Evolutionary conservation across 2,329 filamentous ascomycete species (phyloP), one percentile per base, ranked within the genome.

Genomic region (Cladosporium sp.): DNA sequence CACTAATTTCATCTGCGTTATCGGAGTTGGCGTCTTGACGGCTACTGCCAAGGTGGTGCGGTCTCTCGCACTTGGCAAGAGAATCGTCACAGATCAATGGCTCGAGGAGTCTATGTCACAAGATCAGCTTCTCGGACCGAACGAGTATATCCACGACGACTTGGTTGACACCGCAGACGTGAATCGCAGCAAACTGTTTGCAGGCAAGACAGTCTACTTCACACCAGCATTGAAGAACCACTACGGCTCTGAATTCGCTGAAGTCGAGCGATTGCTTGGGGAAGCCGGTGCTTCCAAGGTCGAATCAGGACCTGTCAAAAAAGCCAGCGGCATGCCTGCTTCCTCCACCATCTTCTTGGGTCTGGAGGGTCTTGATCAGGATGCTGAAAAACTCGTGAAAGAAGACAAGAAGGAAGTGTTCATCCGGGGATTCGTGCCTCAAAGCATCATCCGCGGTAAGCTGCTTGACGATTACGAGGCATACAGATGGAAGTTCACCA

Each of bases 31-130:
- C 7, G 58, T 65, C 10, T 58, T 78, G 2, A 63, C 65, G 32
- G 74, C 71, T 43, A 75, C 74, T 1, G 61, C 68, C 13, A 78
- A 78, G 52, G 62, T 78, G 3, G 62, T 78, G 4, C 65, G 70
- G 13, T 66, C 71, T 3, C 63, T 78, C 6, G 67, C 71, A 9
- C 59, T 68, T 1, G 74, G 73, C 9, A 71, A 73, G 44, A 63
- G 66, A 3, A 70, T 79, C 31, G 70, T 78, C 2, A 73, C 70
- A 1, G 74, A 78, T 50, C 59, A 68, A 3, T 78, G 76, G 76
- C 60, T 77, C 4, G 46, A 56, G 0, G 66, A 72, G 3, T 74
- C 71, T 22, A 63, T 66, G 13, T 63, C 66, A 33, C 57, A 63
- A n/a, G 63, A 61, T 2, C 53, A 57, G 3, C 61, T 77, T 13